Base-by-base conservation (phyloP, 331 rosid species). In the Dryas integrifolia region DNA sequence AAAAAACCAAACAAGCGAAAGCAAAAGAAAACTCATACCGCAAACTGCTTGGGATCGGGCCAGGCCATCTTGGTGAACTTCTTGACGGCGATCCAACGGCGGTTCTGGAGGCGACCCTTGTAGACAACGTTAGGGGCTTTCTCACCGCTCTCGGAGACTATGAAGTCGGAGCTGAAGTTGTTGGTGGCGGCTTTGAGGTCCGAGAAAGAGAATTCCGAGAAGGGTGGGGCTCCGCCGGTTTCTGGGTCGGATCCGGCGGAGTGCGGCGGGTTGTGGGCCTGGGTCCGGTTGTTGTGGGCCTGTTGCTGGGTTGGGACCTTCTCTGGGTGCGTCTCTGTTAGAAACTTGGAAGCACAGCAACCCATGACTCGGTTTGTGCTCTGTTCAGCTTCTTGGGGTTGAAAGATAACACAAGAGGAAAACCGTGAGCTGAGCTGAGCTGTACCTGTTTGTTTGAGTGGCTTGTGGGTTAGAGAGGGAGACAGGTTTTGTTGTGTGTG, bases 21-120 rank as follows among this genome's bases (percentile, higher is more conserved):
- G 6, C 46, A 61, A 5, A 15, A 30, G 9, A 26, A 69, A 35
- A 18, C 55, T 26, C 35, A 30, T 79, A 89, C 95, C 51, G 88
- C 96, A 73, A 95, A 95, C 68, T 92, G 99, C 78, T 91, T 87
- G 67, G 99, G 89, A 81, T 95, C 93, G 21, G 99, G 99, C 98
- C 99, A 95, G 8, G 97, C 97, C 59, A 86, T 79, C 63, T 92
- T 95, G 45, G 92, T 74, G 81, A 92, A 95, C 93, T 89, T 91
- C 90, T 95, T 95, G 30, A 95, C 98, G 0, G 99, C 99, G 86
- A 95, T 92, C 96, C 90, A 92, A 2, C 88, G 83, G 45, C 86
- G 85, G 76, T 86, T 88, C 69, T 77, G 88, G n/a, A 93, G 89
- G 26, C 88, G 85, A 5, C 99, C 99, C 60, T 88, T 89, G 75